Evolutionary conservation across 2,329 filamentous ascomycete genomes (phyloP), one percentile per base, ranked within the genome.

Genomic region (Corniculantispora saksenae): DNA sequence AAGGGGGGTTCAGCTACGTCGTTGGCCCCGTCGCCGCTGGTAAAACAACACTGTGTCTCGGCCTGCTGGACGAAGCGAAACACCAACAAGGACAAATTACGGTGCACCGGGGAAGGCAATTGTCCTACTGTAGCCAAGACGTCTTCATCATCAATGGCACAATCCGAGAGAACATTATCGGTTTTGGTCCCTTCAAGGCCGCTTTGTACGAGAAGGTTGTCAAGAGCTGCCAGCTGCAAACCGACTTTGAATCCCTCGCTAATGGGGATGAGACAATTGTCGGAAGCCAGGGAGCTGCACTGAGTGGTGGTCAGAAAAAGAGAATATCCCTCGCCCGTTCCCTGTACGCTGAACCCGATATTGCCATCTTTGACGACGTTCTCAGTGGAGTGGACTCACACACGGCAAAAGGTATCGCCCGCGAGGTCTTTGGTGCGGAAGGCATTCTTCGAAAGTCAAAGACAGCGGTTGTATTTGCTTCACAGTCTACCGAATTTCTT

Each of bases 221-320:
- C 3, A 65, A 70, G 19, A 69, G 67, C 6, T 72, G 70, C n/a
- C 68, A 68, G 62, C 66, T 73, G 0, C 54, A 61, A 15, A 38
- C 38, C 13, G 60, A 62, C 25, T 62, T 62, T 23, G 51, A 23
- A 6, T 54, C n/a, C 13, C 68, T 80, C 3, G 69, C 76, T 2
- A 69, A 73, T 15, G 72, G 71, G 13, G 73, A 76, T 29, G 68
- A 70, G 21, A 75, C 74, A 0, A 69, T 72, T 25, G 72, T 76
- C 45, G 76, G 75, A 19, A 74, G 71, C 53, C 72, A 72, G 15
- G 76, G 76, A 1, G 72, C 76, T 38, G 73, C 72, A 43, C 66
- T 78, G 8, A 77, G 75, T 10, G 76, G 76, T 21, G 76, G 76
- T 0, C 76, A 78, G 63, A 75, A 73, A 35, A 72, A 74, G 55